Evolutionary conservation across 805 yeast species (phyloP).

Genomic region (Yarrowia sp.): DNA sequence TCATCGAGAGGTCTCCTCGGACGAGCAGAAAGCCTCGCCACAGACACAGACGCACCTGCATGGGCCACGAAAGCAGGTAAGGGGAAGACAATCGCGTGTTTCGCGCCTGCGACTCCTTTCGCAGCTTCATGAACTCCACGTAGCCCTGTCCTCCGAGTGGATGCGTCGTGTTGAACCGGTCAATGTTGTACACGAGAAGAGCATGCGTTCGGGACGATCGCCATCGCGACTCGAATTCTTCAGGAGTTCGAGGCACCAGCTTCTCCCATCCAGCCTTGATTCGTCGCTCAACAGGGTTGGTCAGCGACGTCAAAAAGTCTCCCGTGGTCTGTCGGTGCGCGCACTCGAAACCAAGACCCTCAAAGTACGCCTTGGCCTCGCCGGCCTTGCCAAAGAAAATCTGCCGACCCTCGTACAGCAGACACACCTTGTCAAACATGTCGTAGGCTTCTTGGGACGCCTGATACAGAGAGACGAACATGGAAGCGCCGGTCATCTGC

Average conservation of each 20-base stretch:
- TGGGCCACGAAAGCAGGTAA: conserved; percentile 43
- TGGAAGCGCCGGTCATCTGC: conserved; percentile 54
- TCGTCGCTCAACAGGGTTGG: conserved; percentile 53
- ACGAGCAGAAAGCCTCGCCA: conserved; percentile 52
- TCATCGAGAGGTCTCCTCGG: conserved; percentile 51
- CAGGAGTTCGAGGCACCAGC: conserved; percentile 52
- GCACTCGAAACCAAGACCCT: conserved; percentile 55
- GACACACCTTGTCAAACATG: conserved; percentile 59
- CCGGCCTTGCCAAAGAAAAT: conserved; percentile 56
- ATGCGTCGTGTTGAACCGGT: conserved; percentile 36
- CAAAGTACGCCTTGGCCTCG: conserved; percentile 50
- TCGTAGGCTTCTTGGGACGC: conserved; percentile 64
- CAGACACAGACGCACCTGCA: conserved; percentile 53
- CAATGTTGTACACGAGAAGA: conserved; percentile 46
- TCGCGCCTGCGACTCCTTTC: conserved; percentile 36
- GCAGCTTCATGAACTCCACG: conserved; percentile 37
- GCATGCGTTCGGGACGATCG: conserved; percentile 46
- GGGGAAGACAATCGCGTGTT: conserved; percentile 41
- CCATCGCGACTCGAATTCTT: conserved; percentile 54
- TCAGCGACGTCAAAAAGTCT: conserved; percentile 55
- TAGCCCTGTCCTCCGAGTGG: conserved; percentile 34
- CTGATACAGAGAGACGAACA: conserved; percentile 65
- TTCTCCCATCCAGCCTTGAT: conserved; percentile 46
- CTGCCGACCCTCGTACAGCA: conserved; percentile 60
- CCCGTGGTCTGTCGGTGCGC: conserved; percentile 60